Base-by-base conservation (phyloP, 2,329 filamentous ascomycete genomes). In the Penicillium sp. region DNA sequence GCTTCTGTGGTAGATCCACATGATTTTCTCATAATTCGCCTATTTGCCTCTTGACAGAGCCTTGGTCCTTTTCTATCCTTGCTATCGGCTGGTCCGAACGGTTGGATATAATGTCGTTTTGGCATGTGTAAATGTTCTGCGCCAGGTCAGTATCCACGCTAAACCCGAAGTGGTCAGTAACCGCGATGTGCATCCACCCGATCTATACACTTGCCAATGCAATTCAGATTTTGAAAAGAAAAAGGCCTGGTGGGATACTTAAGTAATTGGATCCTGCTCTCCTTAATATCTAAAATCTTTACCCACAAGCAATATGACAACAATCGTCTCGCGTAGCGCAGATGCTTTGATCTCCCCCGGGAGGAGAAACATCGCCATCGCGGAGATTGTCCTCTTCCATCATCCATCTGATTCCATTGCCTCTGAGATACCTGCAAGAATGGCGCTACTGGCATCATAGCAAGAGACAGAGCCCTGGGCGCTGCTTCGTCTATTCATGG, bases 361-460 rank as follows among this genome's bases (percentile, higher is more conserved):
- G 28, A 45, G 32, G 20, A 46, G 32, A 10, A 47, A 58, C 3
- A 33, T 66, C 23, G 62, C 61, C 15, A 61, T 66, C n/a, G 51
- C 56, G 7, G 58, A 66, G 27, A 20, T 66, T 6, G 35, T 52
- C 1, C 42, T 66, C 15, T 66, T 63, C 59, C 2, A 12, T 55
- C 15, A 58, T 65, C 3, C 57, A 58, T 6, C 2, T 59, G 23
- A 27, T 50, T 10, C 63, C 64, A 15, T 50, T 61, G 10, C 18
- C 48, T n/a, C 54, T 53, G 9, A 51, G 61, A 33, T 66, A 49
- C 28, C 48, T 56, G 28, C 62, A 66, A 39, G 61, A 65, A 46
- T 60, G 57, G 53, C 49, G 46, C 6, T 64, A 63, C 45, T 66
- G 62, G 62, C 61, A 65, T 35, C 60, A 65, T 38, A 46, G 27